A percentile compares a stretch with the other conserved stretches of the same genome.
Conservation (phyloP, 2,329 filamentous ascomycete genomes). For the Apiospora kogelbergensis region DNA sequence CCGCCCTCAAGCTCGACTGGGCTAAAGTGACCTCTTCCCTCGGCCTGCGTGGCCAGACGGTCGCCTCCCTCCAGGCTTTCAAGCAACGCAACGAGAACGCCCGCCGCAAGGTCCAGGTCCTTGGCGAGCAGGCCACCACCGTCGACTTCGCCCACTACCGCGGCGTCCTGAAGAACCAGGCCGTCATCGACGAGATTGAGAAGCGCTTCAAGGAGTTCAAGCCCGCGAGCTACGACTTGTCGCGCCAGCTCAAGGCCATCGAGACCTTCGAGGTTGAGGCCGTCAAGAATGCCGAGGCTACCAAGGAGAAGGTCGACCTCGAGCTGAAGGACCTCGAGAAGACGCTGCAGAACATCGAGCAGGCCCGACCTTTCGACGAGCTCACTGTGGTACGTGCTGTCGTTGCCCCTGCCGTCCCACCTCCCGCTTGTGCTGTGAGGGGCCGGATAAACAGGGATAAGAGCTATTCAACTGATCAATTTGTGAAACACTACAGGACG, state of each 20-base stretch:
- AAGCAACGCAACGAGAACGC: conserved; percentile 99
- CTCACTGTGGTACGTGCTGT: conserved; percentile 84
- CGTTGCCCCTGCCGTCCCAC: not conserved
- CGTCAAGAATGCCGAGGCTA: conserved; percentile 93
- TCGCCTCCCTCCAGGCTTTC: conserved; percentile 87
- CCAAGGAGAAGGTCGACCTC: conserved; percentile 92
- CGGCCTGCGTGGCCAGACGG: conserved; percentile 93
- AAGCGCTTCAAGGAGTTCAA: conserved; percentile 90
- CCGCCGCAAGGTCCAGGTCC: conserved; percentile 84
- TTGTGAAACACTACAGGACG: conserved; percentile 63
- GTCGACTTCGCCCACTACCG: conserved; percentile 97
- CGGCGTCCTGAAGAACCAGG: conserved; percentile 89
- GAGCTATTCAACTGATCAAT: not conserved
- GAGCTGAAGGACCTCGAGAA: conserved; percentile 93
- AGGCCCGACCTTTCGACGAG: conserved; percentile 91
- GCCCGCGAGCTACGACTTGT: conserved; percentile 89
- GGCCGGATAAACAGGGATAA: not conserved
- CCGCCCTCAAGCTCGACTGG: conserved; percentile 99
- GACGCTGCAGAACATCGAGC: conserved; percentile 96
- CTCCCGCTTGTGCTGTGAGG: not conserved
- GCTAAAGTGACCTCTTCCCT: conserved; percentile 90
- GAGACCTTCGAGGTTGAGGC: conserved; percentile 97
- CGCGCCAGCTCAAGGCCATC: conserved; percentile 94
- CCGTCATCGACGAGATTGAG: conserved; percentile 95
- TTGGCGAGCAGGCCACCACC: conserved; percentile 79